These are phyloP conservation scores for Solanum raphanifolium DNA, from an alignment of 257 asterid species.

Conservation along the genomic window DNA sequence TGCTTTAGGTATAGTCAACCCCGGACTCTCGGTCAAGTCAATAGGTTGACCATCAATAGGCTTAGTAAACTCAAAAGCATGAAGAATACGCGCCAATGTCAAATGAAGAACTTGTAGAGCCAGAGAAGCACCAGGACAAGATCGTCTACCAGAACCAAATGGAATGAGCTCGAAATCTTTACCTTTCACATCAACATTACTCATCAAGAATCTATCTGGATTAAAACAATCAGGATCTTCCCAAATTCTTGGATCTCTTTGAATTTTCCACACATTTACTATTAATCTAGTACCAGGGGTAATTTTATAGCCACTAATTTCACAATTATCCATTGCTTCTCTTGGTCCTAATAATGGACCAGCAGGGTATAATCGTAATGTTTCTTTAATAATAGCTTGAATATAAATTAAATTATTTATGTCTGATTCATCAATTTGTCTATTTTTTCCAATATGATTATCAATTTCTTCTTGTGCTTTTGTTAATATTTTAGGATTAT, in stretches of 20 bases:
- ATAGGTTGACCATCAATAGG: slow-evolving; percentile 2
- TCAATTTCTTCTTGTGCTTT: slow-evolving; percentile 40
- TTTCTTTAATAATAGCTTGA: slow-evolving; percentile 48
- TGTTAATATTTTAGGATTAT: slow-evolving; percentile 21
- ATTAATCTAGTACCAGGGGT: slow-evolving; percentile 30
- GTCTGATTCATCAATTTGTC: slow-evolving; percentile 31
- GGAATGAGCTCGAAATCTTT: slow-evolving; percentile 37
- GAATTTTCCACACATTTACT: slow-evolving; percentile 39
- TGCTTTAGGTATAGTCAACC: slow-evolving; percentile 21
- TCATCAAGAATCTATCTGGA: slow-evolving; percentile 41
- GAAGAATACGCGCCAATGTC: slow-evolving; percentile 31
- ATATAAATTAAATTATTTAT: slow-evolving; percentile 24
- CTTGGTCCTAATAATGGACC: slow-evolving; percentile 23
- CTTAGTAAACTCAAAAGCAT: slow-evolving; percentile 26
- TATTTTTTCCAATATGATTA: slow-evolving; percentile 22
- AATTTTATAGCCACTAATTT: slow-evolving; percentile 30
- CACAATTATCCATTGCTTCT: slow-evolving; percentile 20
- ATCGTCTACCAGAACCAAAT: slow-evolving; percentile 44
- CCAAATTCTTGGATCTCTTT: slow-evolving; percentile 45
- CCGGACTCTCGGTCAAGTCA: slow-evolving; percentile 42
- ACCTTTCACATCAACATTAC: slow-evolving; percentile 23
- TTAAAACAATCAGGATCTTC: slow-evolving; percentile 22
- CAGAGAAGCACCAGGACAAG: slow-evolving; percentile 26
- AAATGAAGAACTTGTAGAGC: slow-evolving; percentile 16
- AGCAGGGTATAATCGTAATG: slow-evolving; percentile 33